Percentiles rank a stretch among this genome's conserved stretches.
phyloP scores from a whole-genome alignment of 805 yeast species.

The Candida endomychidarum region DNA sequence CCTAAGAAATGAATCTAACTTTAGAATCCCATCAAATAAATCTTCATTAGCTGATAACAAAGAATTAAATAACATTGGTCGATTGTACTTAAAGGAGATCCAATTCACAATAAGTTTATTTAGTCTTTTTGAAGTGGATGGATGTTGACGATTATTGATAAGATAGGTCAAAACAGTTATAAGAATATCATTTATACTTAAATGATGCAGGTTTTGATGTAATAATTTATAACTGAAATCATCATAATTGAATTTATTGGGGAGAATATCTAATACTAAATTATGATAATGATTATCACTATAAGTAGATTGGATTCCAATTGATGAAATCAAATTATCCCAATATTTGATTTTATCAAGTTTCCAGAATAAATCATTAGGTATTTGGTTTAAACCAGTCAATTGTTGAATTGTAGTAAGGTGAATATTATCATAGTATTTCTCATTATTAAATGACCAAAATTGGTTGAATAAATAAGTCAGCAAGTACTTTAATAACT shows the following conservation, averaged over 20 bases:
- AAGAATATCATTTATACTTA: constrained; percentile 21
- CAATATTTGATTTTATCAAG: constrained; percentile 30
- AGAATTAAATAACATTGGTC: constrained; percentile 24
- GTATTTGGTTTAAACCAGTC: constrained; percentile 14
- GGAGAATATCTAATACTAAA: constrained; percentile 21
- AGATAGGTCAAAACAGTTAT: constrained; percentile 18
- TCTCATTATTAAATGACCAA: constrained; percentile 21
- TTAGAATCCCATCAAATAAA: constrained; percentile 24
- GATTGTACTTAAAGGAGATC: constrained; percentile 18
- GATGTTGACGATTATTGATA: constrained; percentile 2
- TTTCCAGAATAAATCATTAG: constrained; percentile 25
- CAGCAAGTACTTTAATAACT: constrained; percentile 12
- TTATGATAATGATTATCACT: constrained; percentile 20
- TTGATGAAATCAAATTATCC: constrained; percentile 20
- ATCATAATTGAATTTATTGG: background rate
- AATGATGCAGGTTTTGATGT: constrained; percentile 20
- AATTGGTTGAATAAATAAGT: constrained; percentile 22
- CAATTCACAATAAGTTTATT: constrained; percentile 14
- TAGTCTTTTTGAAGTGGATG: background rate
- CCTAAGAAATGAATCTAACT: constrained; percentile 4
- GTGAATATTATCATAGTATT: constrained; percentile 16
- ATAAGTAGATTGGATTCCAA: constrained; percentile 11
- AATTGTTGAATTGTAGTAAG: constrained; percentile 14
- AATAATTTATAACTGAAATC: background rate
- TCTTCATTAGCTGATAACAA: constrained; percentile 26